Base-by-base conservation (phyloP, 805 yeast species). In the Vanderwaltozyma tropicalis region DNA sequence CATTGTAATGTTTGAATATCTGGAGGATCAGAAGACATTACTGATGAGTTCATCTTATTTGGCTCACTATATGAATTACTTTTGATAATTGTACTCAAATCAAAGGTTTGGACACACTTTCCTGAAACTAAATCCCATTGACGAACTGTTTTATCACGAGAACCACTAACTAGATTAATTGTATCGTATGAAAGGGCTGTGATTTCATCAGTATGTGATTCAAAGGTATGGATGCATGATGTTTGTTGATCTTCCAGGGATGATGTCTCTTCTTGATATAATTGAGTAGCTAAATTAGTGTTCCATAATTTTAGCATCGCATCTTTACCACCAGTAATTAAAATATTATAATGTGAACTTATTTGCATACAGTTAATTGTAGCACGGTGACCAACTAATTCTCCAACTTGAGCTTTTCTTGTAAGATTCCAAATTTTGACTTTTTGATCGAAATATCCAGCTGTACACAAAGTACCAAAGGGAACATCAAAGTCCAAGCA, bases 351-450 rank as follows among this genome's bases (percentile, higher is more conserved):
- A 8, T 45, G 41, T 63, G 72, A 72, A 30, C 72, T 71, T 66
- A 78, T 64, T 48, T 76, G 78, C 58, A 80, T 59, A 46, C 81
- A 75, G 32, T 62, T 64, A 5, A 80, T 80, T 6, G 74, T 61
- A 0, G 82, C 74, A 21, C 42, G 24, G 50, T 81, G 89, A 10
- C 35, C 35, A 37, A 65, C 71, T 34, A 80, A 61, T 24, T 64
- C 50, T 2, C 78, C 78, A 19, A 62, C 50, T 34, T 72, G 69
- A 2, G 25, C 32, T 10, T 74, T 70, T 21, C 72, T 66, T 28
- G 79, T 71, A 48, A 81, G 58, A 62, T 87, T 94, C 95, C 95
- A 87, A 4, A 87, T 81, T 45, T 80, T 70, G 3, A 86, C 80
- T 0, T 81, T 74, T 53, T 79, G 83, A 54, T 86, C 95, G 47